Conservation (phyloP, 108 stramenopile species). For the Cyclotella baltica region DNA sequence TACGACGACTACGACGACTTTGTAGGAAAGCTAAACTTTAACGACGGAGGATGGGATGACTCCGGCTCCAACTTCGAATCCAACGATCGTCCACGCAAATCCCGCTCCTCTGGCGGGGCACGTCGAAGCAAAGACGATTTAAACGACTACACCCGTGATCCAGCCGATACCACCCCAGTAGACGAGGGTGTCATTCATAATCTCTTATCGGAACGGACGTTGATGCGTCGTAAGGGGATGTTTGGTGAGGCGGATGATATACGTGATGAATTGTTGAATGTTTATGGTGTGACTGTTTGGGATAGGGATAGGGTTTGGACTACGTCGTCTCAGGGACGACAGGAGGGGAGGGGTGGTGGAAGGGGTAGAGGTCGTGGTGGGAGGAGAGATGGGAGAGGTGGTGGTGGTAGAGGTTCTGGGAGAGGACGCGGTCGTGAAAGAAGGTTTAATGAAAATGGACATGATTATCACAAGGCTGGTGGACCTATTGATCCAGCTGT, state of each 20-base stretch:
- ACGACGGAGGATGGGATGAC: conserved; percentile 41
- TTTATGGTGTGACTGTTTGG: conserved; percentile 69
- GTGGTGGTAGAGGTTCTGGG: conserved; percentile 15
- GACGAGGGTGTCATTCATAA: conserved; percentile 56
- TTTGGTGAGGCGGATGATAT: conserved; percentile 83
- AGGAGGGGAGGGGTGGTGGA: conserved; percentile 26
- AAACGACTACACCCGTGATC: conserved; percentile 67
- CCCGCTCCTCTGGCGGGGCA: conserved; percentile 7
- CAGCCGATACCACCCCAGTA: conserved; percentile 31
- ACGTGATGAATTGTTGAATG: conserved; percentile 64
- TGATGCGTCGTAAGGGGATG: conserved; percentile 47
- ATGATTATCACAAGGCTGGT: conserved; percentile 74
- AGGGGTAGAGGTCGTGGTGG: conserved; percentile 13
- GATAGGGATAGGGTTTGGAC: conserved; percentile 52
- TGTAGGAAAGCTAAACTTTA: conserved; percentile 39
- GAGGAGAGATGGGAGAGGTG: conserved; percentile 16
- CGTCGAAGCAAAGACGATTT: conserved; percentile 7
- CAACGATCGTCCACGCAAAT: neutral
- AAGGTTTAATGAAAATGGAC: conserved; percentile 77
- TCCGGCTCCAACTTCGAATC: neutral
- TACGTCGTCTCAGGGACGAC: conserved; percentile 15
- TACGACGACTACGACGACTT: conserved; percentile 55
- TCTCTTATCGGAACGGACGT: conserved; percentile 53
- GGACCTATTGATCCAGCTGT: conserved; percentile 42
- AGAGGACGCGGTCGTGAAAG: conserved; percentile 29